Base-by-base conservation (phyloP, 768 basidiomycete genomes). In the Trametes meyenii region DNA sequence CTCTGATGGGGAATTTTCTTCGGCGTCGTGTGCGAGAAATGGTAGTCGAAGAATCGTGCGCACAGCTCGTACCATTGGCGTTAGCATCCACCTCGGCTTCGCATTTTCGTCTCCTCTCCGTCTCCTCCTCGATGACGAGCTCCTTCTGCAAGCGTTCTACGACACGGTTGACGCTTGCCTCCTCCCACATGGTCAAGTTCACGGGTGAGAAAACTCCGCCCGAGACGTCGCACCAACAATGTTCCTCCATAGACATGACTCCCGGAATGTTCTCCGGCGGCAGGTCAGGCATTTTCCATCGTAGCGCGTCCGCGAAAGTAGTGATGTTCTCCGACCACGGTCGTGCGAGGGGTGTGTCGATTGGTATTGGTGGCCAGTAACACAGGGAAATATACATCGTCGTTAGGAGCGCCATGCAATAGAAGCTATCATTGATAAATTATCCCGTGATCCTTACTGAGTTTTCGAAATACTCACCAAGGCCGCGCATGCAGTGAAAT, bases 341-440 rank as follows among this genome's bases (percentile, higher is more conserved):
- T 17, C 70, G 72, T 13, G 84, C 81, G 60, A 93, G 84, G 0
- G 81, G 78, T 26, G 81, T 84, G 62, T 86, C 82, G 49, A 86
- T 72, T 23, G 87, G 83, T 58, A 92, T 84, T 33, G 93, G 90
- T 63, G 90, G 89, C 92, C 92, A 94, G 74, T 93, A 93, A 72
- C 92, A 94, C 17, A 92, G 90, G 16, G 92, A 90, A 62, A 92
- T 79, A 72, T 92, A 94, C 50, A 94, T 81, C n/a, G 92, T 89
- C 0, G 85, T 81, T 14, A 94, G 84, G 21, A 94, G 81, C 23
- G 92, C 80, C 56, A 94, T 88, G 79, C 92, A 94, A 72, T 94
- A 94, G 72, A 93, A 92, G 69, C 92, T 94, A 1, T 19, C 14
- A 40, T 14, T 38, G 19, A 24, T 50, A 23, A 50, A 24, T 21